phyloP scores from a whole-genome alignment of 768 basidiomycete genomes.

The Serpula lacrymans region DNA sequence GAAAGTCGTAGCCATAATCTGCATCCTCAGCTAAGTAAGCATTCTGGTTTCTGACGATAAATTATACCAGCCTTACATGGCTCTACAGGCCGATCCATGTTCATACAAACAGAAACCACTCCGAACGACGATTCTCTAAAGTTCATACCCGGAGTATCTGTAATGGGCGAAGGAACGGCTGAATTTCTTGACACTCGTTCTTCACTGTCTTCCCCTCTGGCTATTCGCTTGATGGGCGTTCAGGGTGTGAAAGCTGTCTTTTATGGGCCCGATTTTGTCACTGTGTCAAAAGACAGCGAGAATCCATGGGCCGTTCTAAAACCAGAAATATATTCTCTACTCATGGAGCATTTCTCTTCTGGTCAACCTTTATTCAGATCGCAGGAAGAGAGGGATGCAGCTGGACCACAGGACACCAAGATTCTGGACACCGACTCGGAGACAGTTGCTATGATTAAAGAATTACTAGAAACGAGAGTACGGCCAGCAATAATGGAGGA shows the following conservation, averaged over 20 bases:
- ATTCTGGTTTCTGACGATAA: not conserved
- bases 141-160: constrained; percentile 90
- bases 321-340: constrained; percentile 91
- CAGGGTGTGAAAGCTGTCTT: constrained; percentile 88
- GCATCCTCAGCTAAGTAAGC: constrained; percentile 30
- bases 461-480: constrained; percentile 90
- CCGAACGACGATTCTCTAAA: constrained; percentile 98
- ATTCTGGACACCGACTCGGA: constrained; percentile 95
- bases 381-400: constrained; percentile 72
- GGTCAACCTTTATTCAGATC: constrained; percentile 82
- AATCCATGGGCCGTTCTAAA: constrained; percentile 88
- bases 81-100: constrained; percentile 77
- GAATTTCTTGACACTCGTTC: constrained; percentile 91
- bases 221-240: constrained; percentile 90
- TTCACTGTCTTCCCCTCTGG: constrained; percentile 90
- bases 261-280: constrained; percentile 98
- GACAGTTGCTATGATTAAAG: constrained; percentile 98
- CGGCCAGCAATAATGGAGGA: constrained; percentile 98
- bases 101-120: constrained; percentile 97
- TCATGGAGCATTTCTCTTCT: constrained; percentile 99
- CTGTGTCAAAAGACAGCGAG: constrained; percentile 87
- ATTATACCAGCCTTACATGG: not conserved
- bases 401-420: constrained; percentile 89
- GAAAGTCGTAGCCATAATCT: constrained; percentile 3
- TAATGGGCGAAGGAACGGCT: constrained; percentile 86